Evolutionary conservation across 2,329 filamentous ascomycete genomes (phyloP).

Genomic region (Talaromyces sp.): DNA sequence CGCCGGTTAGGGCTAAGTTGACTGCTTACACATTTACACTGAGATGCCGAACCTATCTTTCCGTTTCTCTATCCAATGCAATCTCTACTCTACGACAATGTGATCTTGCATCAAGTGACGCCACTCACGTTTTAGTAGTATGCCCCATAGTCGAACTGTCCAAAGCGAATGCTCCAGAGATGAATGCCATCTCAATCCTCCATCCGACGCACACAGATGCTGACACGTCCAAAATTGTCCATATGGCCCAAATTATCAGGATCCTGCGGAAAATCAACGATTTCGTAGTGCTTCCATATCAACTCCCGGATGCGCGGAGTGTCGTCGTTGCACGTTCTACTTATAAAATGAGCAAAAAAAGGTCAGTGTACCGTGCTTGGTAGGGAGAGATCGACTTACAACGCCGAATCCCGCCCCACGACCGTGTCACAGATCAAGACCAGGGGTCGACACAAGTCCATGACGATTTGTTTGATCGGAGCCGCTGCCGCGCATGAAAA

Average conservation of each 20-base stretch:
- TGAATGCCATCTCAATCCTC: background rate
- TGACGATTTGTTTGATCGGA: constrained; percentile 7
- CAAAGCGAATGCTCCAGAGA: background rate
- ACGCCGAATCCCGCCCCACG: background rate
- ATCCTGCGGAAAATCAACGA: background rate
- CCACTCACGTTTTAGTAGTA: too few relatives aligned
- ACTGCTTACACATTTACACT: too few relatives aligned
- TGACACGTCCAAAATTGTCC: background rate
- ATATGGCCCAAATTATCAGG: background rate
- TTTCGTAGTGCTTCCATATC: background rate
- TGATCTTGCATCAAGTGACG: too few relatives aligned
- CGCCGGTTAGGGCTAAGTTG: too few relatives aligned
- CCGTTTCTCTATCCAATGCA: too few relatives aligned
- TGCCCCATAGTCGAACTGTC: too few relatives aligned
- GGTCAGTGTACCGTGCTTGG: background rate
- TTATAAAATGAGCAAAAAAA: background rate
- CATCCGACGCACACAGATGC: background rate
- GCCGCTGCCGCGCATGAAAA: background rate
- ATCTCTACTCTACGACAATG: too few relatives aligned
- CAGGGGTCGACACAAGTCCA: background rate
- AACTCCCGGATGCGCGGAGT: background rate
- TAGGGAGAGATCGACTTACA: background rate
- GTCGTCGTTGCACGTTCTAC: background rate
- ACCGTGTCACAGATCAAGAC: background rate
- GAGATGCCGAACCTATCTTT: too few relatives aligned